Evolutionary conservation across 352 stramenopile genomes (phyloP).

Genomic region (Globisporangium radiosum): DNA sequence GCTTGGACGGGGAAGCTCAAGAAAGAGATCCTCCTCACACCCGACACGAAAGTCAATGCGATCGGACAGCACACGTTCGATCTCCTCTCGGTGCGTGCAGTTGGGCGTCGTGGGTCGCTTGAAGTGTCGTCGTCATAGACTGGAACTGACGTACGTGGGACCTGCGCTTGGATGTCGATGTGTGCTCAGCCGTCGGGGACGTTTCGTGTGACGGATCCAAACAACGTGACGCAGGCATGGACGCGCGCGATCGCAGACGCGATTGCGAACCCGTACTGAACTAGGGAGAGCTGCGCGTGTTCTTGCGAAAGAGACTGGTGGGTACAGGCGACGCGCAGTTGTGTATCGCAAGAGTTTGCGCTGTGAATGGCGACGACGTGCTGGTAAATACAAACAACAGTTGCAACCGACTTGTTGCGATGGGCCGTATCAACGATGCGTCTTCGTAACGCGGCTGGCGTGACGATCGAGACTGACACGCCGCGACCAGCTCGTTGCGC

Average conservation of each 20-base stretch:
- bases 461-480: too few species aligned
- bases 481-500: conserved; percentile 73
- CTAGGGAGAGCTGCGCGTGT: neutral
- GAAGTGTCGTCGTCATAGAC: too few species aligned
- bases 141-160: neutral
- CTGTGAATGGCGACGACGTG: too few species aligned
- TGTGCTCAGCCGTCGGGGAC: conserved; percentile 18
- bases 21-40: conserved; percentile 54
- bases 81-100: conserved; percentile 46
- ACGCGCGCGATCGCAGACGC: conserved; percentile 17
- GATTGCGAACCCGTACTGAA: neutral
- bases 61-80: conserved; percentile 74
- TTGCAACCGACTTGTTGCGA: too few species aligned
- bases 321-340: neutral
- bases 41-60: conserved; percentile 59
- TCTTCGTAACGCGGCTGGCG: too few species aligned
- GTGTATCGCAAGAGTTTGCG: neutral
- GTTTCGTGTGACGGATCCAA: conserved; percentile 26
- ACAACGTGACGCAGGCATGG: conserved; percentile 21
- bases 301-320: too few species aligned
- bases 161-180: neutral
- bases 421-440: too few species aligned
- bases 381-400: too few species aligned
- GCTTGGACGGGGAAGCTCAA: conserved; percentile 71
- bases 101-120: too few species aligned